Evolutionary conservation across 2,329 filamentous ascomycete species (phyloP), one percentile per base, ranked within the genome.

Genomic region (Beauveria rudraprayagi): DNA sequence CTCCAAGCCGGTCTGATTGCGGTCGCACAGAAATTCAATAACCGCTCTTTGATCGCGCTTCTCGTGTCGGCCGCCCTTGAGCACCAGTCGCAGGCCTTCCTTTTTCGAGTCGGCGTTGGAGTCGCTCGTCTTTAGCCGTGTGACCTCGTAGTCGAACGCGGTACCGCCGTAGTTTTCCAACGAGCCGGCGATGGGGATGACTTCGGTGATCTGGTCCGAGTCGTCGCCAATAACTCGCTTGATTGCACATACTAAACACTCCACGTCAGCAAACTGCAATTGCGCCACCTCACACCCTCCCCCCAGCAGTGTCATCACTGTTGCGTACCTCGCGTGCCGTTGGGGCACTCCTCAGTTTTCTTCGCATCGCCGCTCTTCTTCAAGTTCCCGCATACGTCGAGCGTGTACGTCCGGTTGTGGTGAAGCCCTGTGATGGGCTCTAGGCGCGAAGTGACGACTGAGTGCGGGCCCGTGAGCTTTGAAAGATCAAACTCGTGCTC

Each of bases 11-110:
- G 86, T 86, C 66, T 83, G 81, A 2, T 88, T 80, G 34, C 75
- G 78, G 69, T 96, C 88, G 75, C 94, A 99, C 22, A 92, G 72
- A 67, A 97, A 92, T 68, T 96, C 90, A 59, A 97, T 83, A 10
- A 96, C 82, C 3, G 92, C 90, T 69, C 85, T 86, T 72, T 95
- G 89, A 63, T 83, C 77, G 30, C 50, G 48, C 76, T 75, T 60
- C 80, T 78, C 54, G 63, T 81, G 78, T 51, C 76, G 79, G 16
- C 84, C 83, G n/a, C 86, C 85, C 62, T 80, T 77, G 55, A 96
- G 72, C 63, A 87, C 84, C 1, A 94, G 72, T 17, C 85, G 81
- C 11, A 96, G 68, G 1, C 93, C 92, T 66, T 94, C 85, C 63
- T 84, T 85, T 24, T 84, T 79, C 3, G 82, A 76, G 69, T 93